phyloP scores from a whole-genome alignment of 129 eudicot species.

The Saussurea involucrata region DNA sequence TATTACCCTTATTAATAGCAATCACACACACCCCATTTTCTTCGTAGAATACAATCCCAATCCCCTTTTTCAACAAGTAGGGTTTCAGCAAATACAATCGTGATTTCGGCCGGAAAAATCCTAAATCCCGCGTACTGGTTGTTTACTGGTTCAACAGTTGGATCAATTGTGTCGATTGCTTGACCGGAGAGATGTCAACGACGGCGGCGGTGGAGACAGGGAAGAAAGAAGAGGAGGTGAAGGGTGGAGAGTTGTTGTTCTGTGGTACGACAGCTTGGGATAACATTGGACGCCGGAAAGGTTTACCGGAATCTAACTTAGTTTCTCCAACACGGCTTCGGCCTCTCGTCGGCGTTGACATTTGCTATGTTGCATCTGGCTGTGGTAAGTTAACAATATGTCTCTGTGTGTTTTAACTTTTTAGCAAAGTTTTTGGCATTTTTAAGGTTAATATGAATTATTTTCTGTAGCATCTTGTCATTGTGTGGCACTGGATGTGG shows the following conservation, averaged over 20 bases:
- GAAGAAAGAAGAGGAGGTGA: constrained; percentile 42
- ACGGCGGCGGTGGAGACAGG: constrained; percentile 41
- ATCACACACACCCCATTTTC: constrained; percentile 24
- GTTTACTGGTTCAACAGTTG: not conserved
- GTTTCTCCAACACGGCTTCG: constrained; percentile 79
- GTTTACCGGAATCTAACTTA: constrained; percentile 47
- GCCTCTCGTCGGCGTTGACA: constrained; percentile 83
- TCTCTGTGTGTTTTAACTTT: not conserved
- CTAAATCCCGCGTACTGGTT: not conserved
- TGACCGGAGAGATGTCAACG: constrained; percentile 48
- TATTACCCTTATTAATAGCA: constrained; percentile 6
- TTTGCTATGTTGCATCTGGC: constrained; percentile 82
- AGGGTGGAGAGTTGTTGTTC: constrained; percentile 80
- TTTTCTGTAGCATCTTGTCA: constrained; percentile 70
- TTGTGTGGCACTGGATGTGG: constrained; percentile 91
- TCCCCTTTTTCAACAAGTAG: constrained; percentile 15
- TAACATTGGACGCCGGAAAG: constrained; percentile 56
- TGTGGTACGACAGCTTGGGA: constrained; percentile 87
- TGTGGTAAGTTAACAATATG: constrained; percentile 48
- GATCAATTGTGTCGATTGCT: not conserved
- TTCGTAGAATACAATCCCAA: not conserved
- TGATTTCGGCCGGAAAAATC: constrained; percentile 22
- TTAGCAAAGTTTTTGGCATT: not conserved
- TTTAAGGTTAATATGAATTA: not conserved
- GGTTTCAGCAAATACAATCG: constrained; percentile 22